Base-by-base conservation (phyloP, 2,329 filamentous ascomycete genomes). In the Fusarium anguioides region DNA sequence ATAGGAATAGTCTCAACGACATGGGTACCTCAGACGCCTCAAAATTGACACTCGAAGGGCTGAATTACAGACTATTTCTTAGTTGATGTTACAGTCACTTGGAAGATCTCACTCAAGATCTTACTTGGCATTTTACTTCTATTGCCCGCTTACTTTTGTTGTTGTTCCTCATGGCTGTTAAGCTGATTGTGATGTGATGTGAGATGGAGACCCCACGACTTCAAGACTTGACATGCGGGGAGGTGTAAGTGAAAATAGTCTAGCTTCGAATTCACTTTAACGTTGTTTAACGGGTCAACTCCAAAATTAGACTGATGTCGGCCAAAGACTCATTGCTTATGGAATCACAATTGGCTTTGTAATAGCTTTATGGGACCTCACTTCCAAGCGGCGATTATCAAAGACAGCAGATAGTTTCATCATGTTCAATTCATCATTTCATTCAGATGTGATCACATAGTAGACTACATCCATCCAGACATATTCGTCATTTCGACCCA, bases 1-100 rank as follows among this genome's bases (percentile, higher is more conserved):
- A 72, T 59, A 23, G 67, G 67, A n/a, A 69, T 71, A 63, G 69
- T 42, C 55, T 36, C 24, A 23, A 42, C 26, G 29, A 46, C 49
- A 44, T 40, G 49, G 55, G 21, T 54, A 24, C 35, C 8, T 4
- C 39, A n/a, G 2, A 27, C 15, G 23, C 15, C 20, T 21, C 20
- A 24, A 11, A 48, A 42, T 33, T 35, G 27, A 35, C n/a, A 52
- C 14, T 21, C 24, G 8, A 24, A 15, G 47, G 35, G 47, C 5
- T 50, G 17, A 50, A 42, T 24, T 33, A 42, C 23, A 21, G 35
- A 8, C 47, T 35, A 24, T 9, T 8, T 42, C 24, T 49, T 42
- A 11, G 9, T 11, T 27, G 14, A 14, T 15, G 6, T n/a, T 24
- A 9, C 31, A 18, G 10, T 17, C 18, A 20, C 10, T n/a, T n/a